Evolutionary conservation across 768 basidiomycete species (phyloP).

Genomic region (Tricholoma terreum): DNA sequence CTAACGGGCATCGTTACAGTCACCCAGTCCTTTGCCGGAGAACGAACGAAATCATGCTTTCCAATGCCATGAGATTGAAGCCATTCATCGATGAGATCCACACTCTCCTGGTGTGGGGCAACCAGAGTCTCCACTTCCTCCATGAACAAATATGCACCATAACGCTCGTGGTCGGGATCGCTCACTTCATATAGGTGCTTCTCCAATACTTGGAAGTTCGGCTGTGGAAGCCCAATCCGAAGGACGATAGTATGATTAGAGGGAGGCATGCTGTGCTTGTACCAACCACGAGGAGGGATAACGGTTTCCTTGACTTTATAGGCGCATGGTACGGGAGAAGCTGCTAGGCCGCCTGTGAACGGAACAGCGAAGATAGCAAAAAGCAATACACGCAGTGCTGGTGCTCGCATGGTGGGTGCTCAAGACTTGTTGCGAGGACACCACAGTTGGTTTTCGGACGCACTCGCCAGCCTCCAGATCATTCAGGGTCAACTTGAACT

Average conservation of each 20-base stretch:
- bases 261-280: constrained; percentile 35
- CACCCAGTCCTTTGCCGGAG: constrained; percentile 67
- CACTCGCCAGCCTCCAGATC: too few species aligned
- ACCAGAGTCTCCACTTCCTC: constrained; percentile 62
- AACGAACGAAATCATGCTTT: constrained; percentile 43
- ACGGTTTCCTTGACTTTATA: constrained; percentile 19
- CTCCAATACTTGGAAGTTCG: constrained; percentile 47
- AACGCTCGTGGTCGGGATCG: constrained; percentile 50
- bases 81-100: constrained; percentile 61
- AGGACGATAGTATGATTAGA: constrained; percentile 46
- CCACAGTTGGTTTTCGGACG: too few species aligned
- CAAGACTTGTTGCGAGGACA: too few species aligned
- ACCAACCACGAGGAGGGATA: constrained; percentile 45
- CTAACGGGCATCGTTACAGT: constrained; percentile 54
- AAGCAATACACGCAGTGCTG: constrained; percentile 4
- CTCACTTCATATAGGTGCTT: constrained; percentile 55
- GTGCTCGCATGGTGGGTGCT: too few species aligned
- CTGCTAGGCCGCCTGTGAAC: constrained; percentile 4
- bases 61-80: constrained; percentile 51
- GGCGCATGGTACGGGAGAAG: constrained; percentile 4
- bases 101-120: constrained; percentile 50
- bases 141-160: constrained; percentile 60
- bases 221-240: constrained; percentile 56
- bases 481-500: too few species aligned
- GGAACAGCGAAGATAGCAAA: constrained; percentile 7